These are phyloP conservation scores for Salvia splendens DNA, from an alignment of 257 asterid genomes.

Conservation along the genomic window DNA sequence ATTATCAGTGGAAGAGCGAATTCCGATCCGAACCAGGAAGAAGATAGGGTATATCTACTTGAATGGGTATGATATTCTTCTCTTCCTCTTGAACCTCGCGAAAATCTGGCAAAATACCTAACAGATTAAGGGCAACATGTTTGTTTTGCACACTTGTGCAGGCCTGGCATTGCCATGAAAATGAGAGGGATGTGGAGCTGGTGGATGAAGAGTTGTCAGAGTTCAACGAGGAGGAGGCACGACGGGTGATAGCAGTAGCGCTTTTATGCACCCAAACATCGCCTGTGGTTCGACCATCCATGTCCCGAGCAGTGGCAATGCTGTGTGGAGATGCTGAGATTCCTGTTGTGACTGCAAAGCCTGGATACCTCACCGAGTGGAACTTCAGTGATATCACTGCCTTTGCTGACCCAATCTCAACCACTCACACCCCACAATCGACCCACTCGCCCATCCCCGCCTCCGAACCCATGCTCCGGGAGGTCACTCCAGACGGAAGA, in stretches of 20 bases:
- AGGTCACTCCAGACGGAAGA: slow-evolving; percentile 29
- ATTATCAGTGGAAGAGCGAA: slow-evolving; percentile 63
- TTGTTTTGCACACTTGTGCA: background rate
- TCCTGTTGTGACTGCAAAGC: slow-evolving; percentile 40
- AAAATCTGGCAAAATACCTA: no score
- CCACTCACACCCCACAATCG: slow-evolving; percentile 16
- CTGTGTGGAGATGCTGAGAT: slow-evolving; percentile 56
- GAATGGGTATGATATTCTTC: slow-evolving; percentile 50
- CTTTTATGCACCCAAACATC: slow-evolving; percentile 60
- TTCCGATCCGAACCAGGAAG: slow-evolving; percentile 51
- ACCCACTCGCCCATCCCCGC: slow-evolving; percentile 30
- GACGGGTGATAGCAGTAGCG: slow-evolving; percentile 47
- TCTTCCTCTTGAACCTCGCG: background rate
- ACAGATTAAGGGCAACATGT: no score
- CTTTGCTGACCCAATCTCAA: slow-evolving; percentile 22
- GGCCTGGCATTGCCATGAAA: slow-evolving; percentile 50
- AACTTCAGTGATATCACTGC: slow-evolving; percentile 38
- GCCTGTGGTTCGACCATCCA: slow-evolving; percentile 51
- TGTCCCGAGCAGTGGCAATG: slow-evolving; percentile 69
- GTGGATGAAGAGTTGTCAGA: slow-evolving; percentile 38
- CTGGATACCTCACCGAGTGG: slow-evolving; percentile 59
- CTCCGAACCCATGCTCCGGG: slow-evolving; percentile 37
- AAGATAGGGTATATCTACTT: slow-evolving; percentile 54
- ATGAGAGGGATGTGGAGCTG: slow-evolving; percentile 36
- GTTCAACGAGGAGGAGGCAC: slow-evolving; percentile 43